Percentiles rank a stretch among this genome's conserved stretches.
Conservation (phyloP, 2,329 filamentous ascomycete species). For the Clarireedia monteithiana region DNA sequence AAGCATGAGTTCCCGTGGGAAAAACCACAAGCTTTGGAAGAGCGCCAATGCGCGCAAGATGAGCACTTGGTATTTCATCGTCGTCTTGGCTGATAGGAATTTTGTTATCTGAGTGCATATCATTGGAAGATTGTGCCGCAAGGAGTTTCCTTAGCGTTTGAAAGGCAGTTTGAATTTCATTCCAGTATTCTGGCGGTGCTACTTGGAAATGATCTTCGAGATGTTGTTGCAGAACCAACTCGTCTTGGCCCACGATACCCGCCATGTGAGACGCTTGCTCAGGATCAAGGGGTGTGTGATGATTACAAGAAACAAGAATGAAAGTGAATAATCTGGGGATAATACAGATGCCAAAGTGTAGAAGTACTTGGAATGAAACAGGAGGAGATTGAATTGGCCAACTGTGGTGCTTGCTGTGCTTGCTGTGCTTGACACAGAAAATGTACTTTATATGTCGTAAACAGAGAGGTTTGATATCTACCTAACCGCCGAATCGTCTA, state of each 20-base stretch:
- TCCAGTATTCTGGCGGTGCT: neutral
- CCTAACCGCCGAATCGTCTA: neutral
- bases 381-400: no score
- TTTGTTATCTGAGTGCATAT: neutral
- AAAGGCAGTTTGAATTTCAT: neutral
- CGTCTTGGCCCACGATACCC: neutral
- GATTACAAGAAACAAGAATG: neutral
- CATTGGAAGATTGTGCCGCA: neutral
- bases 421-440: neutral
- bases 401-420: neutral
- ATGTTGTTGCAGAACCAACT: neutral
- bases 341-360: neutral
- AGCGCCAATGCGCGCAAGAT: neutral
- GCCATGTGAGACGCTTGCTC: neutral
- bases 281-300: neutral
- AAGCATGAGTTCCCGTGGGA: slow-evolving; percentile 2
- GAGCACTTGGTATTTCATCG: slow-evolving; percentile 3
- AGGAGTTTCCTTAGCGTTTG: neutral
- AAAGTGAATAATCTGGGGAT: neutral
- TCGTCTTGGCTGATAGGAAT: neutral
- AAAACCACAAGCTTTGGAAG: slow-evolving; percentile 10
- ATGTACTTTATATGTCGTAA: neutral
- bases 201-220: neutral
- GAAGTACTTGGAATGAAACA: neutral
- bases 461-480: neutral